Evolutionary conservation across 495 filamentous ascomycete species (phyloP), one percentile per base, ranked within the genome.

Genomic region (Physcia stellaris): DNA sequence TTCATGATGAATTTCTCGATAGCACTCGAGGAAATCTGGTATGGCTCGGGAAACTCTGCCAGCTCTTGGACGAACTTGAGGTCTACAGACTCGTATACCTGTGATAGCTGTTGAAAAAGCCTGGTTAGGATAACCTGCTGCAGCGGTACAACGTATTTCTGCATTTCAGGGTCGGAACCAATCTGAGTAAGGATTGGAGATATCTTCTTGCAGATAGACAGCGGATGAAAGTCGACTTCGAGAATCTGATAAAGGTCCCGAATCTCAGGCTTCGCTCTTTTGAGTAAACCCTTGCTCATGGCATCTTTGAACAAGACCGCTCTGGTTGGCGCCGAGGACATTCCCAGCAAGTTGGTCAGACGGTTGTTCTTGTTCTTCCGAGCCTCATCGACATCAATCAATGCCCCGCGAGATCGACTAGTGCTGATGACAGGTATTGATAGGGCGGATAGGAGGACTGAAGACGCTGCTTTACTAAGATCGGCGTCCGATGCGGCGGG

Each of bases 1-100:
- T 98, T 98, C 90, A 98, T 98, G 70, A 98, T 95, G 71, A 98
- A 98, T 66, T 98, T 98, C 66, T 98, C 90, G 42, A 98, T 94
- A 45, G 83, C 93, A 47, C 75, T 78, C 27, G 82, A 79, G 45
- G 71, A 80, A 47, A 96, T 86, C 64, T 94, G 81, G 75, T 92
- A 96, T 18, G 90, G 88, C 50, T 93, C 86, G 21, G 90, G 90
- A 69, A 98, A 98, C 56, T 90, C 75, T 40, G 90, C 90, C 22
- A 96, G 79, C 51, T 85, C 77, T 52, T 94, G 80, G 23, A 98
- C 88, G 52, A 94, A 94, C 46, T 77, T 76, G 32, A 98, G 78
- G 60, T 94, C 83, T 35, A 98, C 88, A 36, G 88, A 94, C 61
- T 96, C 92, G 64, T 98, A 98, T 37, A 98, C 90, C 62, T 98